A percentile compares a stretch with the other conserved stretches of the same genome.
These are phyloP conservation scores for Schrenkiella parvula DNA, from an alignment of 345 rosid genomes.

Conservation along the genomic window DNA sequence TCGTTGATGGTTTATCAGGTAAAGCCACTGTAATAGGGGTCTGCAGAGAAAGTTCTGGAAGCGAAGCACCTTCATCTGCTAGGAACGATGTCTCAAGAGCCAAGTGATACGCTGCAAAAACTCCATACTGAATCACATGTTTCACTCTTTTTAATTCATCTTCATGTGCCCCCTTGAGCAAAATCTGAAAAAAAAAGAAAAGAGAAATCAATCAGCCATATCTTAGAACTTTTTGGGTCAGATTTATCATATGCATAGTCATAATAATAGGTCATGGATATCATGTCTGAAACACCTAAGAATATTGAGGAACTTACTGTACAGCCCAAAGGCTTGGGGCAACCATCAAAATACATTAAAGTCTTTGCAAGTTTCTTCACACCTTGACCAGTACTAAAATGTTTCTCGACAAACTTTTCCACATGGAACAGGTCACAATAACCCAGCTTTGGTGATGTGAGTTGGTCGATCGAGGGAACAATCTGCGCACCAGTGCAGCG, in stretches of 20 bases:
- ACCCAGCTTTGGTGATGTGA: constrained; percentile 78
- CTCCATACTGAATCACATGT: constrained; percentile 94
- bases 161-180: constrained; percentile 86
- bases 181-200: constrained; percentile 54
- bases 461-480: constrained; percentile 89
- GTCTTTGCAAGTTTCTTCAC: constrained; percentile 78
- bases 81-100: constrained; percentile 96
- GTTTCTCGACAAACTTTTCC: constrained; percentile 77
- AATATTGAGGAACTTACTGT: constrained; percentile 62
- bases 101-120: constrained; percentile 98
- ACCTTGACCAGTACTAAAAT: constrained; percentile 68
- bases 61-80: constrained; percentile 97
- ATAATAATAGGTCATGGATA: neutral
- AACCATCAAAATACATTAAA: constrained; percentile 90
- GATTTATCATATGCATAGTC: constrained; percentile 8
- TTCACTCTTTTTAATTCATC: constrained; percentile 93
- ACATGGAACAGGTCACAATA: constrained; percentile 81
- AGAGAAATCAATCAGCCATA: constrained; percentile 29
- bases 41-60: constrained; percentile 79
- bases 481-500: constrained; percentile 95
- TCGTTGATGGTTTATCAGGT: constrained; percentile 68
- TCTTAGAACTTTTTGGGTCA: neutral
- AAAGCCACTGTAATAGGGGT: constrained; percentile 84
- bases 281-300: constrained; percentile 2
- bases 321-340: constrained; percentile 96